Conservation (phyloP, 2,329 filamentous ascomycete species). For the Aureobasidium sp. region DNA sequence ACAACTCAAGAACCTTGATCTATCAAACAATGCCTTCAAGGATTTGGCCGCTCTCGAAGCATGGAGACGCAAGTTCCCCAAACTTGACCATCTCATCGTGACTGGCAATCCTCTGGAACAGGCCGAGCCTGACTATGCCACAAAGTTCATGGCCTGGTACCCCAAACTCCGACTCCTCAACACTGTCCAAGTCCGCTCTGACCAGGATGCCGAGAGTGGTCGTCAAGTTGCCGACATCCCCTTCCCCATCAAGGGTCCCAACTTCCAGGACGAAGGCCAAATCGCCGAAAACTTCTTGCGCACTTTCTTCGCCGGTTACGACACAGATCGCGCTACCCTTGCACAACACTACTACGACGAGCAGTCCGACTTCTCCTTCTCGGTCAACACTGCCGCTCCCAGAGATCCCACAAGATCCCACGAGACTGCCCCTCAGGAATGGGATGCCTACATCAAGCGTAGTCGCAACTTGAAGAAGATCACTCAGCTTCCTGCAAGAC, state of each 20-base stretch:
- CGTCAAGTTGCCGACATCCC: conserved; percentile 47
- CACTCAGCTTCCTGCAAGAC: conserved; percentile 52
- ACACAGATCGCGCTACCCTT: conserved; percentile 60
- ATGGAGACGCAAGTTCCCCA: conserved; percentile 73
- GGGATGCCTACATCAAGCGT: conserved; percentile 68
- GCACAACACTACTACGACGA: conserved; percentile 66
- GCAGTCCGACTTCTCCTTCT: conserved; percentile 66
- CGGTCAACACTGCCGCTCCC: conserved; percentile 59
- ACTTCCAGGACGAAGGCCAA: conserved; percentile 66
- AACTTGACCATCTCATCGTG: conserved; percentile 74
- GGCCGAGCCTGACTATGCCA: conserved; percentile 46
- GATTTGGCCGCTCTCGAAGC: conserved; percentile 59
- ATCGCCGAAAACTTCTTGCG: conserved; percentile 71
- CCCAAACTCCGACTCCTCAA: conserved; percentile 74
- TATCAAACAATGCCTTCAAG: conserved; percentile 74
- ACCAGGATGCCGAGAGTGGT: conserved; percentile 59
- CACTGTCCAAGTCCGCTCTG: conserved; percentile 63
- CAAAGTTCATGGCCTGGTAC: conserved; percentile 72
- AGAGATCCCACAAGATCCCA: conserved; percentile 34
- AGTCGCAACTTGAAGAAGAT: conserved; percentile 74
- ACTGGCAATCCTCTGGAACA: conserved; percentile 64
- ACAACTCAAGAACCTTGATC: conserved; percentile 78
- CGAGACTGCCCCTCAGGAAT: conserved; percentile 46
- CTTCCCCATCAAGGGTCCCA: conserved; percentile 56
- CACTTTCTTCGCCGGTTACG: conserved; percentile 67